Evolutionary conservation across 805 yeast genomes (phyloP).

Genomic region (Kluyveromyces nonfermentans): DNA sequence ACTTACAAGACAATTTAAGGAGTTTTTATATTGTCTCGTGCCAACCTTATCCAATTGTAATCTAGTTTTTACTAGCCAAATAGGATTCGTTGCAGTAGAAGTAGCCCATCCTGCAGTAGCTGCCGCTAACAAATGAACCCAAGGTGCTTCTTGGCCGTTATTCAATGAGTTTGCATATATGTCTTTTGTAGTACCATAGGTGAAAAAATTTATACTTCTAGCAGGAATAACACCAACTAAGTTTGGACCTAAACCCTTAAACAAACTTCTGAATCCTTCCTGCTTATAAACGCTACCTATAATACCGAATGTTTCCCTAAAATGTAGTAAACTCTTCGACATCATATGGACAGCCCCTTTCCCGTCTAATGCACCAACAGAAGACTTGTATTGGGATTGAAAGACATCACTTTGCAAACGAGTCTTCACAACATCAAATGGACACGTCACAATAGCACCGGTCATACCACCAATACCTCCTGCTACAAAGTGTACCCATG

Average conservation of each 20-base stretch:
- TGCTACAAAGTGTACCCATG: slow-evolving; percentile 78
- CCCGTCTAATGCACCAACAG: slow-evolving; percentile 5
- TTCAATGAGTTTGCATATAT: slow-evolving; percentile 56
- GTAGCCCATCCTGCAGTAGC: slow-evolving; percentile 89
- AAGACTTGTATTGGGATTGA: slow-evolving; percentile 39
- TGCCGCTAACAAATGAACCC: slow-evolving; percentile 81
- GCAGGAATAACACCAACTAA: slow-evolving; percentile 98
- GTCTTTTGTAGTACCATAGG: slow-evolving; percentile 91
- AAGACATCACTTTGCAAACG: slow-evolving; percentile 87
- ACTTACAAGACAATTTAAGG: slow-evolving; percentile 72
- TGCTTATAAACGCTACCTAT: slow-evolving; percentile 53
- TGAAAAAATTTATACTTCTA: slow-evolving; percentile 89
- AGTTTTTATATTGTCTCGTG: slow-evolving; percentile 62
- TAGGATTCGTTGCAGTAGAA: slow-evolving; percentile 94
- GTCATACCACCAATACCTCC: slow-evolving; percentile 97
- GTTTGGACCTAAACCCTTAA: slow-evolving; percentile 94
- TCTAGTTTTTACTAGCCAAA: slow-evolving; percentile 93
- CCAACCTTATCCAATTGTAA: slow-evolving; percentile 77
- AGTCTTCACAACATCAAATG: slow-evolving; percentile 93
- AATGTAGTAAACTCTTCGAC: slow-evolving; percentile 40
- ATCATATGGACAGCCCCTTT: slow-evolving; percentile 31
- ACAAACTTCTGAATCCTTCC: slow-evolving; percentile 82
- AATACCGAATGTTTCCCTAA: slow-evolving; percentile 72
- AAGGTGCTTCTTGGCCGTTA: slow-evolving; percentile 67
- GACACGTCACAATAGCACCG: slow-evolving; percentile 90